These are phyloP conservation scores for Plasmodium coatneyi DNA, from an alignment of 169 alveolate species.

Conservation along the genomic window DNA sequence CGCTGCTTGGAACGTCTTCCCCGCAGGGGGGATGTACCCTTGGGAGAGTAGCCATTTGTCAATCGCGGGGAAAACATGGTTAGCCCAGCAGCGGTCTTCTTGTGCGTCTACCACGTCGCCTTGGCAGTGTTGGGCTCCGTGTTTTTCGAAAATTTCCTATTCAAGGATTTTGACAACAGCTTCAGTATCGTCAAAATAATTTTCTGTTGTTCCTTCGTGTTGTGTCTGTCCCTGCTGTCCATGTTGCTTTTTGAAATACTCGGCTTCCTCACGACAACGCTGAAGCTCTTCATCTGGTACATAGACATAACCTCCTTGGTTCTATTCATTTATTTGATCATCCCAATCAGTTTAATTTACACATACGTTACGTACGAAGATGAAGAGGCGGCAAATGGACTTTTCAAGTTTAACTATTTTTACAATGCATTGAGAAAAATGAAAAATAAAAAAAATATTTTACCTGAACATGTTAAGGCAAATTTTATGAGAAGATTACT, in stretches of 20 bases:
- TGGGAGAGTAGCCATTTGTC: not conserved
- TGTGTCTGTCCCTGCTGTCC: conserved; percentile 37
- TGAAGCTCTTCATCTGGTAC: conserved; percentile 55
- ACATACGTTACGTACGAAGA: conserved; percentile 64
- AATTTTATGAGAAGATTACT: conserved; percentile 39
- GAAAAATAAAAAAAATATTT: conserved; percentile 13
- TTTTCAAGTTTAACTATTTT: conserved; percentile 53
- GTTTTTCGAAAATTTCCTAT: conserved; percentile 47
- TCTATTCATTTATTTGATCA: conserved; percentile 48
- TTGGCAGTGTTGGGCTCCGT: conserved; percentile 19
- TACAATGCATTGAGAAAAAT: conserved; percentile 26
- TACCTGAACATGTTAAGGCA: conserved; percentile 28
- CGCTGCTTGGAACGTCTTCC: not conserved
- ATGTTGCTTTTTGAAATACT: conserved; percentile 43
- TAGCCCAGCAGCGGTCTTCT: not conserved
- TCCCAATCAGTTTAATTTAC: conserved; percentile 45
- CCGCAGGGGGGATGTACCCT: not conserved
- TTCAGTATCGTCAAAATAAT: conserved; percentile 57
- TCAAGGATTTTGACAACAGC: conserved; percentile 55
- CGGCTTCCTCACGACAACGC: conserved; percentile 36
- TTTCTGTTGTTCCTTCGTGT: conserved; percentile 47
- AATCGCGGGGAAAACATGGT: conserved; percentile 13
- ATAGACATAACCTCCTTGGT: conserved; percentile 45
- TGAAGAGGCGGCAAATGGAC: conserved; percentile 16
- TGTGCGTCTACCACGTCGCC: conserved; percentile 20